phyloP scores from a whole-genome alignment of 345 rosid genomes.

The Pseudoturritis turrita region DNA sequence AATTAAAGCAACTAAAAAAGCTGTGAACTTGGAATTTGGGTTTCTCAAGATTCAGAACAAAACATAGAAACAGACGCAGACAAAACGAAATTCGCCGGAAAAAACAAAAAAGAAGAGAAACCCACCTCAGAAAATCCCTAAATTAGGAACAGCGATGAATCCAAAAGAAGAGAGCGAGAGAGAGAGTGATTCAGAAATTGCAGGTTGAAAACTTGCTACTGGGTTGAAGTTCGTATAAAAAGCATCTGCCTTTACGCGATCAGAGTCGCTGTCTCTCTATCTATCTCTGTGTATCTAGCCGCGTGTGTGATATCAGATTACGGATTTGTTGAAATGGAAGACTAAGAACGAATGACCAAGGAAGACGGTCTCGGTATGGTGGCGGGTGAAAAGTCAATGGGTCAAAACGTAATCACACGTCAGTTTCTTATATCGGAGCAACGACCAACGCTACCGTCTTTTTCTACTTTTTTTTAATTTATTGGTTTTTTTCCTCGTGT shows the following conservation, averaged over 20 bases:
- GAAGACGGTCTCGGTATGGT: slow-evolving; percentile 16
- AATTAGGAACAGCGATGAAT: neutral
- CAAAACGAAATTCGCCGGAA: neutral
- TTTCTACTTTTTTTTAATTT: neutral
- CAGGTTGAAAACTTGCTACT: neutral
- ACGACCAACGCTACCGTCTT: neutral
- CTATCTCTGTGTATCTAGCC: neutral
- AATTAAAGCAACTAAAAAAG: slow-evolving; percentile 1
- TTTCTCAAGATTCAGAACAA: neutral
- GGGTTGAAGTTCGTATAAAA: neutral
- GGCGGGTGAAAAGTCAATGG: slow-evolving; percentile 33
- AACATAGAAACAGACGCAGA: slow-evolving; percentile 1
- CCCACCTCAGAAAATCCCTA: slow-evolving; percentile 19
- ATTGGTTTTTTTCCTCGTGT: neutral
- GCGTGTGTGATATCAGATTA: slow-evolving; percentile 15
- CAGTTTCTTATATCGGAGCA: neutral
- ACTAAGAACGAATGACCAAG: neutral
- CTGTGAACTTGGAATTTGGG: slow-evolving; percentile 6
- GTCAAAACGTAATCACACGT: slow-evolving; percentile 17
- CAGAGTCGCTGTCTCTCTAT: neutral
- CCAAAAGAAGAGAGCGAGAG: slow-evolving; percentile 2
- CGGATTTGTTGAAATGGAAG: slow-evolving; percentile 21
- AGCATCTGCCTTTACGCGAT: slow-evolving; percentile 8
- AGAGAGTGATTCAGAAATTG: slow-evolving; percentile 2
- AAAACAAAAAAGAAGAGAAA: neutral